These are phyloP conservation scores for Stenocarpella maydis DNA, from an alignment of 2,329 filamentous ascomycete species.

Conservation along the genomic window DNA sequence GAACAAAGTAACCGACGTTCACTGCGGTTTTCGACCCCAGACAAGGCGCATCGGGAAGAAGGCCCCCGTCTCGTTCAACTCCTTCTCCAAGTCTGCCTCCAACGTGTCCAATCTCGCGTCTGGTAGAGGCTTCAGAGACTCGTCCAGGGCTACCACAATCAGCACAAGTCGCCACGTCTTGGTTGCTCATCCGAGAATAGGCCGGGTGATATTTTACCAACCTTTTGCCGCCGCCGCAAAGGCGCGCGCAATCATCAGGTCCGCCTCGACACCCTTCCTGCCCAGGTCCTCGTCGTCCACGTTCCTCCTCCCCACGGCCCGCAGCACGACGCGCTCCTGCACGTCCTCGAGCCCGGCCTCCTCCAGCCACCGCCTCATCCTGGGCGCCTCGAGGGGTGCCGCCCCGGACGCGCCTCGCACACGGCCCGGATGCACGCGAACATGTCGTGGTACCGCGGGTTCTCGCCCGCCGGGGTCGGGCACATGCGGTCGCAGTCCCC, in stretches of 20 bases:
- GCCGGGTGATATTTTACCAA: not conserved
- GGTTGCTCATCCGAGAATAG: not conserved
- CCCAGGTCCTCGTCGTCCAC: slow-evolving; percentile 20
- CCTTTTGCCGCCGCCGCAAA: slow-evolving; percentile 12
- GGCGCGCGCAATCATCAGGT: slow-evolving; percentile 21
- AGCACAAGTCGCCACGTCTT: not conserved
- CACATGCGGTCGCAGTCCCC: slow-evolving; percentile 21
- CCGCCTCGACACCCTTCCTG: slow-evolving; percentile 8
- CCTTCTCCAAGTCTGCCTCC: not conserved
- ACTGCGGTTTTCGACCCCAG: slow-evolving; percentile 35
- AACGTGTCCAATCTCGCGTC: not conserved
- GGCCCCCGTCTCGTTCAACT: slow-evolving; percentile 8
- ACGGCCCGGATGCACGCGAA: slow-evolving; percentile 19
- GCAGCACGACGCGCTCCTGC: slow-evolving; percentile 13
- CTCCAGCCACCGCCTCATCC: slow-evolving; percentile 10
- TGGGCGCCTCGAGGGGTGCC: not conserved
- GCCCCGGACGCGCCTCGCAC: slow-evolving; percentile 20
- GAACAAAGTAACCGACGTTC: not conserved
- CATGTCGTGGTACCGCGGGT: slow-evolving; percentile 27
- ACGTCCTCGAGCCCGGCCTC: slow-evolving; percentile 24
- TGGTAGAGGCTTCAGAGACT: not conserved
- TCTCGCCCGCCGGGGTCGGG: slow-evolving; percentile 13
- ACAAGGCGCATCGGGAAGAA: slow-evolving; percentile 17
- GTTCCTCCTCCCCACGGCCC: slow-evolving; percentile 21
- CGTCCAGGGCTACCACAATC: not conserved